Conservation (phyloP, 2,329 filamentous ascomycete species). For the Monosporascus sp. region DNA sequence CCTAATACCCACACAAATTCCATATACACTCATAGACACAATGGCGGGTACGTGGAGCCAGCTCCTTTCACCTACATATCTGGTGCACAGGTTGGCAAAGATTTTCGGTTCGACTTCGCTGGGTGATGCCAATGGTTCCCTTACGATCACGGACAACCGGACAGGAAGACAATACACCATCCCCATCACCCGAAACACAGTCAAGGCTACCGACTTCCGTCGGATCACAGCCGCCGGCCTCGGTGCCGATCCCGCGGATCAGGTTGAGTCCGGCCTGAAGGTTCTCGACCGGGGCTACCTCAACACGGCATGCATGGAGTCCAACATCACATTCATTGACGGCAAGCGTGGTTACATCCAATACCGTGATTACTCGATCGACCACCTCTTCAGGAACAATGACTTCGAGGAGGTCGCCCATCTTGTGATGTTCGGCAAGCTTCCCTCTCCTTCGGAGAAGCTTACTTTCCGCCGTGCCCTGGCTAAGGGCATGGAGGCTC, state of each 20-base stretch:
- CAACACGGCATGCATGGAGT: conserved; percentile 22
- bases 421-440: conserved; percentile 5
- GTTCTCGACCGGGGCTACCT: conserved; percentile 24
- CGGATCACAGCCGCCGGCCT: conserved; percentile 15
- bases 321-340: conserved; percentile 26
- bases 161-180: conserved; percentile 23
- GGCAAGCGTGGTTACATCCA: conserved; percentile 28
- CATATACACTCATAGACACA: neutral
- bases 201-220: conserved; percentile 25
- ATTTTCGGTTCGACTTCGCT: neutral
- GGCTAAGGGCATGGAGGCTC: conserved; percentile 2
- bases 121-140: neutral
- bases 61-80: neutral
- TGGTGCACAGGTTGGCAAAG: neutral
- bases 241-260: neutral
- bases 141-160: conserved; percentile 16
- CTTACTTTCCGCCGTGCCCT: neutral
- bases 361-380: conserved; percentile 27
- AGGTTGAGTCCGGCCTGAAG: conserved; percentile 13
- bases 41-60: neutral
- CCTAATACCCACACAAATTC: neutral
- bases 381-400: conserved; percentile 11
- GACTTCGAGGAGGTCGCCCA: conserved; percentile 19
- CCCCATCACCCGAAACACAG: conserved; percentile 25
- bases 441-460: conserved; percentile 3